These are phyloP conservation scores for Trichosporon ovoides DNA, from an alignment of 1,284 basidiomycete genomes.

Conservation along the genomic window DNA sequence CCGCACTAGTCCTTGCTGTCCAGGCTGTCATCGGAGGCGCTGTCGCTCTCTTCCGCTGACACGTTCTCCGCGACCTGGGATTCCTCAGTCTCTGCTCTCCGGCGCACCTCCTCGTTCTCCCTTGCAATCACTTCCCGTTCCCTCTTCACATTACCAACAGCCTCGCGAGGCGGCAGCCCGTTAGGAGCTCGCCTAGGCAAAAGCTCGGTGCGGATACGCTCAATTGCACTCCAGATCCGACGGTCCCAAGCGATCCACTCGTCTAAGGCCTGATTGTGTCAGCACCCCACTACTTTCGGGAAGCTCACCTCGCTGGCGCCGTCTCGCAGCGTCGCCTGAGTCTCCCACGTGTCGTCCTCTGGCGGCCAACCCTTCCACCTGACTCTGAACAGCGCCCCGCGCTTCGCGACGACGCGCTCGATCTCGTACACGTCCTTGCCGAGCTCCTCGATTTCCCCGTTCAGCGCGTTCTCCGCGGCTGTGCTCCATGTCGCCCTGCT, in stretches of 20 bases:
- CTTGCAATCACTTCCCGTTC: neutral
- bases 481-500: conserved; percentile 15
- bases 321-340: conserved; percentile 13
- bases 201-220: neutral
- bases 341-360: conserved; percentile 38
- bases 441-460: conserved; percentile 12
- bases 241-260: conserved; percentile 30
- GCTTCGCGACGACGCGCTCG: conserved; percentile 27
- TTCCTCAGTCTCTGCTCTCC: neutral
- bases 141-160: neutral
- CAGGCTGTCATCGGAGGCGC: neutral
- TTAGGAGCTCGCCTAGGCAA: neutral
- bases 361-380: conserved; percentile 35
- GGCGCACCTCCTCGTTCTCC: neutral
- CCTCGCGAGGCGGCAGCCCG: neutral
- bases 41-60: neutral
- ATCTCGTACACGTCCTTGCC: conserved; percentile 28
- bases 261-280: conserved; percentile 17
- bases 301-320: conserved; percentile 29
- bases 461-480: conserved; percentile 16
- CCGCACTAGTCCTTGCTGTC: neutral
- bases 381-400: conserved; percentile 25
- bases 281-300: no score
- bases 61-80: neutral
- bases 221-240: neutral